phyloP scores from a whole-genome alignment of 306 rosid genomes.

The Lotus japonicus region DNA sequence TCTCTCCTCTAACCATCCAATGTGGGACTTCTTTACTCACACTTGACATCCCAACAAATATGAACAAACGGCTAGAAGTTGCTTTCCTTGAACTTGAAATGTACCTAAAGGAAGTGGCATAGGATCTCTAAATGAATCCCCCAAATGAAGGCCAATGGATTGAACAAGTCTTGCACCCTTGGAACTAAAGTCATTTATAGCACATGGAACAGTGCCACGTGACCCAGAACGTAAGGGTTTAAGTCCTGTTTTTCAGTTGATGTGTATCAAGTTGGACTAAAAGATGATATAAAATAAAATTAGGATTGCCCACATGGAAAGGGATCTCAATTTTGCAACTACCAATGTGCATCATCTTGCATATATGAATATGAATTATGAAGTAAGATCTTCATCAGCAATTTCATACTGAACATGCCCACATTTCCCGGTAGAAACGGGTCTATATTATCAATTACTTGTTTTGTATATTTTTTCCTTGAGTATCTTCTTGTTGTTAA shows the following conservation, averaged over 20 bases:
- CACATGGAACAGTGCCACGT: slow-evolving; percentile 52
- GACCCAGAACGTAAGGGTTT: slow-evolving; percentile 28
- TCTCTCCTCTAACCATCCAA: too few relatives aligned
- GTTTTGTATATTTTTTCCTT: slow-evolving; percentile 18
- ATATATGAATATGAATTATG: slow-evolving; percentile 1
- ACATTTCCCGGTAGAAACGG: slow-evolving; percentile 25
- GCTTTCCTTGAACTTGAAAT: slow-evolving; percentile 40
- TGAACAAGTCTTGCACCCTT: slow-evolving; percentile 25
- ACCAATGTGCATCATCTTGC: slow-evolving; percentile 34
- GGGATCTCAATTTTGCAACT: slow-evolving; percentile 22
- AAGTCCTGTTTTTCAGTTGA: slow-evolving; percentile 32
- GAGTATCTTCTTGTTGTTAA: background rate
- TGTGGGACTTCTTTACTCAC: too few relatives aligned
- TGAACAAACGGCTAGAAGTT: slow-evolving; percentile 2
- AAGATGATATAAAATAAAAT: background rate
- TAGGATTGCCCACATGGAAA: slow-evolving; percentile 32
- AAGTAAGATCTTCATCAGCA: slow-evolving; percentile 5
- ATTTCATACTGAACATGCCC: slow-evolving; percentile 12
- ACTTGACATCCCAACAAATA: too few relatives aligned
- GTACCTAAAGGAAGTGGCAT: slow-evolving; percentile 40
- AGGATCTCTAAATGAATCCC: slow-evolving; percentile 45
- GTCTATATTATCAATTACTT: slow-evolving; percentile 19
- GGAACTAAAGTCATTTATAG: slow-evolving; percentile 37
- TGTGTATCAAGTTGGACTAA: slow-evolving; percentile 1
- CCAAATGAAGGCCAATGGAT: slow-evolving; percentile 31